These are phyloP conservation scores for Lolium multiflorum DNA, from an alignment of 176 grass and related monocot species.

Conservation along the genomic window DNA sequence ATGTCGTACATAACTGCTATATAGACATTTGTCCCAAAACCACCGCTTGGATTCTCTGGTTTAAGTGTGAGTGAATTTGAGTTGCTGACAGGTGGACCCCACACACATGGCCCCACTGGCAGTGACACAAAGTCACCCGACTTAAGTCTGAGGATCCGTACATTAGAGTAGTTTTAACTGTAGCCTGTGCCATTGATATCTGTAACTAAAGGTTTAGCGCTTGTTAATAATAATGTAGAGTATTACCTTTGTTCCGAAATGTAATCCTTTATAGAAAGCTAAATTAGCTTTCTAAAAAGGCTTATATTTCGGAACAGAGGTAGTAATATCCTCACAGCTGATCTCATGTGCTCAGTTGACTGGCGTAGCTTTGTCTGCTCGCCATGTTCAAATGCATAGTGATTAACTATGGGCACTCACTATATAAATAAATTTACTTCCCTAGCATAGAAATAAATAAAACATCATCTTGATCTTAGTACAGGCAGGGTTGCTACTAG, in stretches of 20 bases:
- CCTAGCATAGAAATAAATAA: neutral
- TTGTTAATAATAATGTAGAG: neutral
- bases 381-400: neutral
- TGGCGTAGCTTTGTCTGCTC: neutral
- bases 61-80: too few species aligned
- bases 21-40: constrained; percentile 5
- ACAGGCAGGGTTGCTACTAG: neutral
- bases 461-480: neutral
- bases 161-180: neutral
- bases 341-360: constrained; percentile 3
- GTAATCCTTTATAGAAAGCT: too few species aligned
- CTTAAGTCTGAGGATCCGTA: neutral
- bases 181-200: neutral
- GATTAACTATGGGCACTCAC: neutral
- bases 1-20: constrained; percentile 17
- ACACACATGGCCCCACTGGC: too few species aligned
- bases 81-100: too few species aligned
- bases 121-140: too few species aligned
- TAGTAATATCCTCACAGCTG: constrained; percentile 21
- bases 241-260: too few species aligned
- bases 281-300: too few species aligned
- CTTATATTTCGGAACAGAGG: too few species aligned
- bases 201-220: neutral
- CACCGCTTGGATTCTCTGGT: neutral
- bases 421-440: neutral